Conservation (phyloP, 208 protist genomes). For the Naegleria fowleri region DNA sequence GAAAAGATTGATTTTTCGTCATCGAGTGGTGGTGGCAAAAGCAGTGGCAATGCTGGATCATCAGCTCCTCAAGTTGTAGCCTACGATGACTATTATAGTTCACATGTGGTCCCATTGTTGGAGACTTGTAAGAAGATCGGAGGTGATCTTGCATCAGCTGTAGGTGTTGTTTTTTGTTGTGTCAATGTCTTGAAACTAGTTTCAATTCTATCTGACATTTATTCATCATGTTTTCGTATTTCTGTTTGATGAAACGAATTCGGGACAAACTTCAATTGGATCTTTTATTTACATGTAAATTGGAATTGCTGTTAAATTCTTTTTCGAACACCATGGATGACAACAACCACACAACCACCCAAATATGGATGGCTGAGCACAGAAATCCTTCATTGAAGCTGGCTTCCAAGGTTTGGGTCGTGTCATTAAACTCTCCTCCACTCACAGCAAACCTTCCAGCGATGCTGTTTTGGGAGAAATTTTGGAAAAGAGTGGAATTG, state of each 20-base stretch:
- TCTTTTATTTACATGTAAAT: too few relatives aligned
- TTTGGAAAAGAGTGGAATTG: background rate
- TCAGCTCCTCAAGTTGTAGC: conserved; percentile 11
- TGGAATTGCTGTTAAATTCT: too few relatives aligned
- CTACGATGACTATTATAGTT: background rate
- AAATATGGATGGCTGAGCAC: background rate
- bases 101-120: background rate
- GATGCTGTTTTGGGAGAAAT: background rate
- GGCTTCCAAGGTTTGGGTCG: background rate
- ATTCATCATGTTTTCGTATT: background rate
- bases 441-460: background rate
- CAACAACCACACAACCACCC: background rate
- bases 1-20: background rate
- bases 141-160: background rate
- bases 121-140: background rate
- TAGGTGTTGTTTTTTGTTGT: background rate
- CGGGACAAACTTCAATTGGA: background rate
- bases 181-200: background rate
- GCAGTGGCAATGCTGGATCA: background rate
- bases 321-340: too few relatives aligned
- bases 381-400: background rate
- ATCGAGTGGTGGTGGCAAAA: background rate
- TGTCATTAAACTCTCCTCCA: background rate
- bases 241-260: too few relatives aligned
- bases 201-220: too few relatives aligned